Evolutionary conservation across 257 asterid genomes (phyloP).

Genomic region (Handroanthus guayacan): DNA sequence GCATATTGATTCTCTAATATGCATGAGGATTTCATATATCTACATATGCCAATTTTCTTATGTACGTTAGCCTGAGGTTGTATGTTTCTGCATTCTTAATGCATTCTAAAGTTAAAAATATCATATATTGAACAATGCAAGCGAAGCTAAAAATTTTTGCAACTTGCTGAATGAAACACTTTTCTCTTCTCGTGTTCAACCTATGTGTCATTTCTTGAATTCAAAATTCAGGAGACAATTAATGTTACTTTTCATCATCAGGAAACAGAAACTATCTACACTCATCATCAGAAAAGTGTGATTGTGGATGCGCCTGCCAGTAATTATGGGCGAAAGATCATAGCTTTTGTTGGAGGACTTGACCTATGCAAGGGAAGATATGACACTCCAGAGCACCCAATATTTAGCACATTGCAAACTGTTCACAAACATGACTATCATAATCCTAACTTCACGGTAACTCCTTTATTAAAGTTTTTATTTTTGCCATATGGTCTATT

Average conservation of each 20-base stretch:
- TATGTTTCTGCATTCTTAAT: background rate
- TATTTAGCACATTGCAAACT: conserved; percentile 70
- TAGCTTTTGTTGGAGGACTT: conserved; percentile 91
- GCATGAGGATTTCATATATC: background rate
- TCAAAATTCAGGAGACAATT: background rate
- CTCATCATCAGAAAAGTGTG: conserved; percentile 95
- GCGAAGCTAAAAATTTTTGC: too few relatives aligned
- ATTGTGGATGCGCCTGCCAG: conserved; percentile 78
- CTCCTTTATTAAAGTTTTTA: conserved; percentile 8
- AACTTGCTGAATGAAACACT: too few relatives aligned
- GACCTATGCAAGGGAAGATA: conserved; percentile 93
- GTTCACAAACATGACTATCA: conserved; percentile 87
- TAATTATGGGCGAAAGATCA: conserved; percentile 59
- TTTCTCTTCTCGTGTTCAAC: conserved; percentile 3
- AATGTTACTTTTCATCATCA: conserved; percentile 39
- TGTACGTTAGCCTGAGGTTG: background rate
- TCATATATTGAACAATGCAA: too few relatives aligned
- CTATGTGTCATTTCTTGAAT: background rate
- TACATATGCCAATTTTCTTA: background rate
- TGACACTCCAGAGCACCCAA: conserved; percentile 78
- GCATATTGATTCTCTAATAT: background rate
- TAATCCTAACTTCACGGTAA: conserved; percentile 85
- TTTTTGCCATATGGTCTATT: conserved; percentile 20
- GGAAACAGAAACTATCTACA: conserved; percentile 93
- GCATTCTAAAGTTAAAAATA: background rate